Evolutionary conservation across 495 filamentous ascomycete genomes (phyloP).

Genomic region (Penicillium diatomitis): DNA sequence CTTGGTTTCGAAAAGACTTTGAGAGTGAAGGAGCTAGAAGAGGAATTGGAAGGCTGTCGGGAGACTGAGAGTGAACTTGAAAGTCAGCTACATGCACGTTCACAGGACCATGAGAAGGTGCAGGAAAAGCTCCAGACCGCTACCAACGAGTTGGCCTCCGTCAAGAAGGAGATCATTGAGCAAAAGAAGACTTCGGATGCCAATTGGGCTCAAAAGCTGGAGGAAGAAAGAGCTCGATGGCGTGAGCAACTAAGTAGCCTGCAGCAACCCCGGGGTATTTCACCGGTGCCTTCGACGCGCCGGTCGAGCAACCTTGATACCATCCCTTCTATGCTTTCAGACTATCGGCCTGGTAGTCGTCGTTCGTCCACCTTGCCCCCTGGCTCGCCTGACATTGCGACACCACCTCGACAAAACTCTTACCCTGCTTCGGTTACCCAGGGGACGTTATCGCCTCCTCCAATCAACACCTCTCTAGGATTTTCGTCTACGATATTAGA

Average conservation of each 20-base stretch:
- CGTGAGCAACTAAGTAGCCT: conserved; percentile 46
- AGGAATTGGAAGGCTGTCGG: conserved; percentile 68
- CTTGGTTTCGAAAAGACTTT: conserved; percentile 48
- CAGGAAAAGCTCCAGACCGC: conserved; percentile 56
- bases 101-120: conserved; percentile 53
- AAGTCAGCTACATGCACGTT: conserved; percentile 47
- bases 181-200: conserved; percentile 61
- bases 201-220: conserved; percentile 50
- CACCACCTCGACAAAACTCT: conserved; percentile 34
- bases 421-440: conserved; percentile 31
- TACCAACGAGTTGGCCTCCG: conserved; percentile 49
- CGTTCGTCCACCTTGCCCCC: conserved; percentile 38
- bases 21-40: conserved; percentile 67
- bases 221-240: conserved; percentile 71
- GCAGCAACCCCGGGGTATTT: conserved; percentile 39
- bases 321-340: conserved; percentile 16
- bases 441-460: conserved; percentile 25
- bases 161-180: conserved; percentile 54
- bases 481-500: conserved; percentile 28
- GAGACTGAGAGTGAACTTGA: conserved; percentile 54
- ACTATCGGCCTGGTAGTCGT: conserved; percentile 37
- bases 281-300: conserved; percentile 38
- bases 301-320: conserved; percentile 36
- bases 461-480: conserved; percentile 18
- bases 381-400: conserved; percentile 32